phyloP scores from a whole-genome alignment of 2,329 filamentous ascomycete genomes.

The Tolypocladium endophyticum region DNA sequence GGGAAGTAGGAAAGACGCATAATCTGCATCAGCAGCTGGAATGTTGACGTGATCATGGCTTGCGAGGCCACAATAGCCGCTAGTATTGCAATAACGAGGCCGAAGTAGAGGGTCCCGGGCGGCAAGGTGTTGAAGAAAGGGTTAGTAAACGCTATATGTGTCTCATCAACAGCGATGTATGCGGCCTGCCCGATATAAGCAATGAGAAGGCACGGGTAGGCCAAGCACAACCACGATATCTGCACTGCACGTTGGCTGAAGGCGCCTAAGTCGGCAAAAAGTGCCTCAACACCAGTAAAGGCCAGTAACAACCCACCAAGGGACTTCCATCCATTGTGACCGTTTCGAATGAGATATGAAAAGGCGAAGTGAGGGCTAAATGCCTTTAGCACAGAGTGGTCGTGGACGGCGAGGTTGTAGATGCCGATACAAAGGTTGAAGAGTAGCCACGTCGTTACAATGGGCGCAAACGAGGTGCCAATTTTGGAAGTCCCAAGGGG shows the following conservation, averaged over 20 bases:
- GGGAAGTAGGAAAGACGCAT: slow-evolving; percentile 66
- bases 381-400: neutral
- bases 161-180: neutral
- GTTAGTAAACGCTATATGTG: slow-evolving; percentile 28
- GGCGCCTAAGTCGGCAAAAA: neutral
- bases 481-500: neutral
- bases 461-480: neutral
- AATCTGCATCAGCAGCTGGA: slow-evolving; percentile 59
- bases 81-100: slow-evolving; percentile 56
- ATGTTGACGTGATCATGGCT: slow-evolving; percentile 67
- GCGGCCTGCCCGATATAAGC: neutral
- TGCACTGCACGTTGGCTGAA: neutral
- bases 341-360: neutral
- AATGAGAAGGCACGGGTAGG: neutral
- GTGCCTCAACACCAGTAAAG: neutral
- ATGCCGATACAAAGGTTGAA: neutral
- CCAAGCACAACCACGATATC: neutral
- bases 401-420: neutral
- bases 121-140: slow-evolving; percentile 66
- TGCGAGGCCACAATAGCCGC: slow-evolving; percentile 69
- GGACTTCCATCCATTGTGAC: neutral
- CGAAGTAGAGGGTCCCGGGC: slow-evolving; percentile 56
- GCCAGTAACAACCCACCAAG: neutral
- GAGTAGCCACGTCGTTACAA: neutral
- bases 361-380: neutral